A percentile compares a stretch with the other conserved stretches of the same genome.
phyloP scores from a whole-genome alignment of 2,329 filamentous ascomycete genomes.

The Furcasterigmium sp. region DNA sequence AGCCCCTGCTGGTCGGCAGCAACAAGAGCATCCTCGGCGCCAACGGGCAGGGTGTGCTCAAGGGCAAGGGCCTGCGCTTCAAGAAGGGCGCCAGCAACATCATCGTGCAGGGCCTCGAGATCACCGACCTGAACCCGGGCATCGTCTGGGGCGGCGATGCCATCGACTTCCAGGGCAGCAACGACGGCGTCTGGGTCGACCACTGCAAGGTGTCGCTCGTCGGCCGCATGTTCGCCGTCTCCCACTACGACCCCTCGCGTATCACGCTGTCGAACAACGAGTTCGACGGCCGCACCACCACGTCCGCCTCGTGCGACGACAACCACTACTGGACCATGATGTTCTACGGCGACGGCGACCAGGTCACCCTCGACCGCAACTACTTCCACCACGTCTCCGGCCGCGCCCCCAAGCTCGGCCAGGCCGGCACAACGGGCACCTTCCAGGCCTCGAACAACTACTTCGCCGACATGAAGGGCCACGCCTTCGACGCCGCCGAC shows the following conservation, averaged over 20 bases:
- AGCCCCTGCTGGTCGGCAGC: slow-evolving; percentile 17
- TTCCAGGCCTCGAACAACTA: slow-evolving; percentile 23
- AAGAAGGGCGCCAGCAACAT: slow-evolving; percentile 39
- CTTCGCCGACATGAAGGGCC: slow-evolving; percentile 24
- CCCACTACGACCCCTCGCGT: slow-evolving; percentile 23
- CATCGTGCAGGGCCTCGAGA: slow-evolving; percentile 44
- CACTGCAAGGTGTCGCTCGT: slow-evolving; percentile 32
- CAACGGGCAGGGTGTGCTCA: slow-evolving; percentile 18
- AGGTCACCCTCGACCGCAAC: slow-evolving; percentile 29
- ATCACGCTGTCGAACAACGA: slow-evolving; percentile 32
- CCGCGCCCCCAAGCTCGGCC: slow-evolving; percentile 14
- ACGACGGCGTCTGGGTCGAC: slow-evolving; percentile 27
- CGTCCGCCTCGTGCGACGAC: slow-evolving; percentile 23
- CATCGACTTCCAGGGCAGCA: slow-evolving; percentile 15
- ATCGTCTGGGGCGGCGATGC: slow-evolving; percentile 33
- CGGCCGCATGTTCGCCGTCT: slow-evolving; percentile 30
- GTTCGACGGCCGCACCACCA: slow-evolving; percentile 27
- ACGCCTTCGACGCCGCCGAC: slow-evolving; percentile 46
- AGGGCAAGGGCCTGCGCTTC: slow-evolving; percentile 36
- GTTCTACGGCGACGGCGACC: slow-evolving; percentile 21
- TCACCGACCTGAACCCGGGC: slow-evolving; percentile 36
- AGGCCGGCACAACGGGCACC: slow-evolving; percentile 20
- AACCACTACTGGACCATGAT: slow-evolving; percentile 27
- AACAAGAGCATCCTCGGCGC: slow-evolving; percentile 22
- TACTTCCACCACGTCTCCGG: slow-evolving; percentile 20